Base-by-base conservation (phyloP, 2,329 filamentous ascomycete genomes). In the Xylaria sp. region DNA sequence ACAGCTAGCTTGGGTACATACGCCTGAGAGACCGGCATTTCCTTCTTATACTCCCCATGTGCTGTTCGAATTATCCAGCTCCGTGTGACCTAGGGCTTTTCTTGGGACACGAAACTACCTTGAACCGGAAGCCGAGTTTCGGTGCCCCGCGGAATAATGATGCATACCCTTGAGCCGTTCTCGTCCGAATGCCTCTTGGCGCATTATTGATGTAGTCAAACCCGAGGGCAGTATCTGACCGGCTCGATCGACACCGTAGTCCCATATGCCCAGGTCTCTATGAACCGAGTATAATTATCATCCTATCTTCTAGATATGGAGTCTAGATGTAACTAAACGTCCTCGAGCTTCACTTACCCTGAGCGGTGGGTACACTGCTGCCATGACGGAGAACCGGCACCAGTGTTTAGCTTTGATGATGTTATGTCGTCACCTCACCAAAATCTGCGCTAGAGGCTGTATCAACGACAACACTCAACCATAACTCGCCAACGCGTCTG, bases 361-460 rank as follows among this genome's bases (percentile, higher is more conserved):
- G 64, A 62, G 60, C 58, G 57, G 72, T 72, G 73, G 71, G 69
- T 73, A 71, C 71, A 69, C 65, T 69, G 69, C 68, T 69, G 71
- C 72, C 65, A 68, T 60, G 70, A 71, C 72, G 71, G 74, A 72
- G 72, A 71, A 71, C 68, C 74, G 71, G 74, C 68, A 71, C 70
- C 67, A 66, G 57, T 60, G 61, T 62, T 63, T 72, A 73, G 65
- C 65, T 65, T 71, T 55, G 69, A 72, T 73, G 69, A 73, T 73
- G 67, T 73, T 58, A 63, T 68, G 66, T 68, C 60, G 66, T 73
- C 71, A 67, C 74, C 69, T 75, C 70, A 71, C 71, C 69, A 55
- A 72, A 74, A 71, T 66, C 69, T 63, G 69, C 68, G 66, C 71
- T 65, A 71, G 70, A 70, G 69, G 55, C 40, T 23, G n/a, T 50